Evolutionary conservation across 1,284 basidiomycete genomes (phyloP).

Genomic region (Marasmius sp.): DNA sequence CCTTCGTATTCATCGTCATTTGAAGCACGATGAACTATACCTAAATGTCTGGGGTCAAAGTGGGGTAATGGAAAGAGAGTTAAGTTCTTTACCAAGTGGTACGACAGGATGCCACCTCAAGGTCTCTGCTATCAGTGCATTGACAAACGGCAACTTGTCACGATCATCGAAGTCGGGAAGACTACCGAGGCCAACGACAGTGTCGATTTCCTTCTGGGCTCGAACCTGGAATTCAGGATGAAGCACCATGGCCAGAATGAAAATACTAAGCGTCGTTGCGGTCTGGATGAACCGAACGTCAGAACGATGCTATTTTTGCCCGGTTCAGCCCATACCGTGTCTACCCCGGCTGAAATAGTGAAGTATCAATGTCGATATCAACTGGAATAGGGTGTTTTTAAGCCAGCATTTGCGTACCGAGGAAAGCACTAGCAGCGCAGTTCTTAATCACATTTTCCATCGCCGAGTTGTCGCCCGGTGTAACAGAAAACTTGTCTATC

Average conservation of each 20-base stretch:
- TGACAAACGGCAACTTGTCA: slow-evolving; percentile 29
- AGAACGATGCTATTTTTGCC: not conserved
- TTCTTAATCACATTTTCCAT: not conserved
- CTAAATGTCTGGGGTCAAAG: no score
- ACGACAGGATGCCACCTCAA: slow-evolving; percentile 5
- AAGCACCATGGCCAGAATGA: slow-evolving; percentile 26
- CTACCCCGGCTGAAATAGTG: slow-evolving; percentile 9
- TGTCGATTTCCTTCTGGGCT: slow-evolving; percentile 34
- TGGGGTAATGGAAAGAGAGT: no score
- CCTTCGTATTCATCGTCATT: no score
- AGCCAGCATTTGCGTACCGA: not conserved
- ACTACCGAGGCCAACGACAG: slow-evolving; percentile 28
- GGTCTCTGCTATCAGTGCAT: slow-evolving; percentile 21
- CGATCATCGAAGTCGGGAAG: slow-evolving; percentile 35
- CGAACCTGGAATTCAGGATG: slow-evolving; percentile 24
- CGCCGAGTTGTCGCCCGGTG: not conserved
- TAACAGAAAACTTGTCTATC: not conserved
- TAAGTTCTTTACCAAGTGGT: not conserved
- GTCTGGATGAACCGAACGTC: slow-evolving; percentile 14
- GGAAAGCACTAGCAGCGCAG: not conserved
- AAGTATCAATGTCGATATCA: not conserved
- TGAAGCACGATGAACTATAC: no score
- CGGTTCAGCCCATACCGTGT: slow-evolving; percentile 12
- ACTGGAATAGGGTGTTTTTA: not conserved
- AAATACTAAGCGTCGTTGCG: slow-evolving; percentile 20